A percentile compares a stretch with the other conserved stretches of the same genome.
These are phyloP conservation scores for Papiliotrema nemorosa DNA, from an alignment of 1,284 basidiomycete species.

Conservation along the genomic window DNA sequence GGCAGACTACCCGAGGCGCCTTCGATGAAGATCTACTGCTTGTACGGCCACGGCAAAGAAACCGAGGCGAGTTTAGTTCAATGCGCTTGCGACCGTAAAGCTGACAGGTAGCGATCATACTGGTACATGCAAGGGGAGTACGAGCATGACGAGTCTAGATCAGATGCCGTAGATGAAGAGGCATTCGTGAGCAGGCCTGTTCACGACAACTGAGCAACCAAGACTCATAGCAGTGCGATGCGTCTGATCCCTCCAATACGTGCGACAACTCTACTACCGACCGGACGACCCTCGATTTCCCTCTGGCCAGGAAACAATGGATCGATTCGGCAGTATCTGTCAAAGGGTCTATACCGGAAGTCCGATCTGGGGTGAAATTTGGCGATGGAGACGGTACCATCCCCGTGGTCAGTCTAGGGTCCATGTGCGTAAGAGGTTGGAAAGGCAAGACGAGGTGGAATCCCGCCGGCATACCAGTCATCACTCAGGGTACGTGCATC, in stretches of 20 bases:
- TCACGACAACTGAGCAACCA: too few relatives aligned
- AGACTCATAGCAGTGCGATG: too few relatives aligned
- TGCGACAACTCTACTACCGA: conserved; percentile 51
- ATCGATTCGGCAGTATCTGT: conserved; percentile 80
- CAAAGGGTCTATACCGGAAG: conserved; percentile 62
- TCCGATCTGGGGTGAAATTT: conserved; percentile 76
- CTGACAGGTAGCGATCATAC: conserved; percentile 46
- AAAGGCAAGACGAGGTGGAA: conserved; percentile 81
- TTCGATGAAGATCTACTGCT: conserved; percentile 87
- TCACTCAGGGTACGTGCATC: conserved; percentile 66
- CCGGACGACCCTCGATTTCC: conserved; percentile 58
- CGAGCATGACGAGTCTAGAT: conserved; percentile 61
- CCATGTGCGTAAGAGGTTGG: conserved; percentile 97
- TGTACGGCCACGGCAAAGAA: conserved; percentile 94
- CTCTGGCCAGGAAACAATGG: conserved; percentile 63
- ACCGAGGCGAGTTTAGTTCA: conserved; percentile 68
- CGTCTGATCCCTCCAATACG: conserved; percentile 39
- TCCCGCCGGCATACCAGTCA: conserved; percentile 79
- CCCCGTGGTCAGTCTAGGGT: conserved; percentile 78
- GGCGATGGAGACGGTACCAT: conserved; percentile 97
- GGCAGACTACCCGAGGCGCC: conserved; percentile 80
- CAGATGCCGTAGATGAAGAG: conserved; percentile 52
- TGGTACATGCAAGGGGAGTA: conserved; percentile 69
- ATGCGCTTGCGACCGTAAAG: background rate
- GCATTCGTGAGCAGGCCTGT: conserved; percentile 31